These are phyloP conservation scores for Wolfiporia cocos DNA, from an alignment of 1,284 basidiomycete species.

Conservation along the genomic window DNA sequence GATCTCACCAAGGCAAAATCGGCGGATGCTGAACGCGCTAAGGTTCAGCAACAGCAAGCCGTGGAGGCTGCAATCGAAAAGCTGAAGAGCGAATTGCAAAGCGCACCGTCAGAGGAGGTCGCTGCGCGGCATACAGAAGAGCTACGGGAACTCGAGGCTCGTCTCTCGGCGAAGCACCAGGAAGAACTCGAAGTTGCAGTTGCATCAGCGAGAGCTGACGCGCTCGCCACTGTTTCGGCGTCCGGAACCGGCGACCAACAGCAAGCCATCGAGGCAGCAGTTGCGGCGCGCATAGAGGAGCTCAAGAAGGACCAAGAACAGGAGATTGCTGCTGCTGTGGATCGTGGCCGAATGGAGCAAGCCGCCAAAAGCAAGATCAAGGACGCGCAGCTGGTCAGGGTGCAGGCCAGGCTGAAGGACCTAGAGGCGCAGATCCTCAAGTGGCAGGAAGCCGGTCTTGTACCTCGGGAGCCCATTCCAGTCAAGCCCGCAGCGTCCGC, in stretches of 20 bases:
- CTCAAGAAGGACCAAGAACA: conserved; percentile 40
- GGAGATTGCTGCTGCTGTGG: conserved; percentile 58
- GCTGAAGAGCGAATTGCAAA: conserved; percentile 39
- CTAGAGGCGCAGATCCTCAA: conserved; percentile 56
- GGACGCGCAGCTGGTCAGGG: conserved; percentile 55
- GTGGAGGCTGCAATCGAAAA: conserved; percentile 51
- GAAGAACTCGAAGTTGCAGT: conserved; percentile 47
- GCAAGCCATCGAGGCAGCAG: conserved; percentile 42
- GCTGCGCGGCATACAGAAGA: conserved; percentile 52
- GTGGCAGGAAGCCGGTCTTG: conserved; percentile 49
- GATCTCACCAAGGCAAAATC: conserved; percentile 33
- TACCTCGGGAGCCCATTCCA: too few species aligned
- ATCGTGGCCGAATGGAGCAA: conserved; percentile 59
- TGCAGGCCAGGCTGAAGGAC: conserved; percentile 56
- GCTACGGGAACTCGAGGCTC: conserved; percentile 46
- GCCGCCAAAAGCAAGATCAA: conserved; percentile 59
- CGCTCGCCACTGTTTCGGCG: conserved; percentile 16
- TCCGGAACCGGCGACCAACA: conserved; percentile 29
- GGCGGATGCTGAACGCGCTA: conserved; percentile 29
- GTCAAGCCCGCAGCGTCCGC: too few species aligned
- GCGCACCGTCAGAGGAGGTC: conserved; percentile 31
- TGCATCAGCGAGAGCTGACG: conserved; percentile 29
- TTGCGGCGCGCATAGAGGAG: conserved; percentile 37
- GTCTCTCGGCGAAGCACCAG: conserved; percentile 45
- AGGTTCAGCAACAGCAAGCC: conserved; percentile 36